These are phyloP conservation scores for Phyllosticta ampelicida DNA, from an alignment of 2,329 filamentous ascomycete species.

Conservation along the genomic window DNA sequence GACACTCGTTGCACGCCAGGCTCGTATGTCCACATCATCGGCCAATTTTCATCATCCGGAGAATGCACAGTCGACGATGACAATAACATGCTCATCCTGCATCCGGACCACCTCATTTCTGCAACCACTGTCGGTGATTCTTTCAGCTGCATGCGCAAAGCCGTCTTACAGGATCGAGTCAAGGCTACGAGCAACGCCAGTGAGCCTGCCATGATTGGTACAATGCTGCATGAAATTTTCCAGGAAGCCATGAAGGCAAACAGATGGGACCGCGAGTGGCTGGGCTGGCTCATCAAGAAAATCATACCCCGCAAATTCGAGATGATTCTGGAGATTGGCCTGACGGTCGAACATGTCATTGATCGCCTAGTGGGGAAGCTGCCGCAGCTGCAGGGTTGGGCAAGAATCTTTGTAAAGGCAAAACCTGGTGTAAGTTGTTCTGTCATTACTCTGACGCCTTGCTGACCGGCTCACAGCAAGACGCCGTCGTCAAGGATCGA, in stretches of 20 bases:
- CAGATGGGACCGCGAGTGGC: constrained; percentile 60
- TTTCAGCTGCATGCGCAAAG: constrained; percentile 79
- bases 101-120: constrained; percentile 91
- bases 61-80: constrained; percentile 75
- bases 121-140: constrained; percentile 95
- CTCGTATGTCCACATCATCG: constrained; percentile 78
- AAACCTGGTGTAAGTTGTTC: constrained; percentile 50
- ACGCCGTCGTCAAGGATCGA: constrained; percentile 67
- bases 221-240: constrained; percentile 89
- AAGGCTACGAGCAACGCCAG: constrained; percentile 78
- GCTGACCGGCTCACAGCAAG: constrained; percentile 37
- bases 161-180: constrained; percentile 87
- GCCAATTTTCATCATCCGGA: constrained; percentile 57
- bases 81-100: constrained; percentile 75
- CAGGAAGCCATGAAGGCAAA: constrained; percentile 81
- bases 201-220: constrained; percentile 79
- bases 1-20: constrained; percentile 66
- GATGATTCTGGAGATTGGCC: constrained; percentile 77
- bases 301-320: constrained; percentile 72
- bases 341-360: constrained; percentile 59
- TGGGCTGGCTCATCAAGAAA: constrained; percentile 55
- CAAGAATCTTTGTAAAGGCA: constrained; percentile 63
- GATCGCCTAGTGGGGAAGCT: constrained; percentile 78
- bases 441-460: constrained; percentile 2
- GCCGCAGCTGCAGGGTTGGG: constrained; percentile 73